Base-by-base conservation (phyloP, 495 filamentous ascomycete genomes). In the Penicillium turbatum region DNA sequence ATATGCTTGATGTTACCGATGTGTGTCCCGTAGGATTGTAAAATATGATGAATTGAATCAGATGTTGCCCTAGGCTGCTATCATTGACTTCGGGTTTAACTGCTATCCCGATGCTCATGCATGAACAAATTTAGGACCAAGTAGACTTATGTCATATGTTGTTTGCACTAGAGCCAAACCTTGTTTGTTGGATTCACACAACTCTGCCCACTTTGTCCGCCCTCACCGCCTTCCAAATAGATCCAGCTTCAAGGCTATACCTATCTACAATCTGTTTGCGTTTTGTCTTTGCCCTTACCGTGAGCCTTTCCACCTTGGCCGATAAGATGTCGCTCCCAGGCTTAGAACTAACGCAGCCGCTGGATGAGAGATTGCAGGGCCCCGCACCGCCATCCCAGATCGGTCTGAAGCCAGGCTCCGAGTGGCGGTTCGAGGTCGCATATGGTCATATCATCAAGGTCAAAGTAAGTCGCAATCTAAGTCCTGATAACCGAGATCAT, bases 351-450 rank as follows among this genome's bases (percentile, higher is more conserved):
- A 72, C 72, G 10, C 70, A 75, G 54, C 67, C 71, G 29, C 66
- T 72, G 35, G 70, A 64, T 57, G 74, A 76, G 26, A 70, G 66
- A 46, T 63, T 69, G 17, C 67, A 67, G 50, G 66, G 58, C 34
- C 52, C 66, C 55, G 72, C 71, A 39, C 72, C 70, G 48, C 74
- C 74, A 31, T 69, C 74, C 17, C 74, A 75, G 47, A 69, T 77
- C 56, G 63, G 45, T 42, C 62, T 86, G 49, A 64, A 68, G 19
- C 68, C 73, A 19, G 74, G 75, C 39, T 77, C 78, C 4, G 93
- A 98, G 79, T 98, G 88, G 86, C 83, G 93, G 52, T 98, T 98
- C 75, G 88, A 96, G 63, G 87, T 95, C 27, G 81, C 86, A 24
- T 86, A 84, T 64, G 78, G 79, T 10, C 75, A 78, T 15, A 82